Conservation (phyloP, 2,329 filamentous ascomycete genomes). For the Chlorencoelia australis region DNA sequence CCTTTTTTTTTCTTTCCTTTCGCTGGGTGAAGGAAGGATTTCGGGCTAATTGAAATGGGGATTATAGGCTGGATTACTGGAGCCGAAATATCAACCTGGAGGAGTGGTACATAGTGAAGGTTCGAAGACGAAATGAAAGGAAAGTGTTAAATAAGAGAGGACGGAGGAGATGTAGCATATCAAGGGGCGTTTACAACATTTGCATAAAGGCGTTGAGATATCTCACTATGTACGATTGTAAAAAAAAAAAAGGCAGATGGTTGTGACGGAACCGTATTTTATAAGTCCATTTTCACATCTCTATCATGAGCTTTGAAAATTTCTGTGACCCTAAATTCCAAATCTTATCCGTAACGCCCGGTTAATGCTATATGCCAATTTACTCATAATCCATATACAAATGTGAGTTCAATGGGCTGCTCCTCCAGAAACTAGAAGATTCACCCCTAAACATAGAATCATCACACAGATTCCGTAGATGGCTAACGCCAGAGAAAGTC, state of each 20-base stretch:
- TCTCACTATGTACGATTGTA: no score
- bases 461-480: constrained; percentile 83
- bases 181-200: background rate
- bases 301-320: no score
- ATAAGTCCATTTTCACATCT: no score
- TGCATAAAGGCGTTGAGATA: no score
- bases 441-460: constrained; percentile 77
- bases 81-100: constrained; percentile 23
- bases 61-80: constrained; percentile 23
- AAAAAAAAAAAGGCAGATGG: no score
- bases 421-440: constrained; percentile 59
- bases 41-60: background rate
- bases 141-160: background rate
- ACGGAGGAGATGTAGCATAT: background rate
- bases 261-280: no score
- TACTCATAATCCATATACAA: no score
- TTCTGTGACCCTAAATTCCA: no score
- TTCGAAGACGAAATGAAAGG: background rate
- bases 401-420: no score
- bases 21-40: background rate
- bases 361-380: no score
- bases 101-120: background rate
- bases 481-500: constrained; percentile 63
- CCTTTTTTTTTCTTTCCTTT: background rate
- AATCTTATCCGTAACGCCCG: no score